These are phyloP conservation scores for Solanum medicagineum DNA, from an alignment of 257 asterid genomes.

Conservation along the genomic window DNA sequence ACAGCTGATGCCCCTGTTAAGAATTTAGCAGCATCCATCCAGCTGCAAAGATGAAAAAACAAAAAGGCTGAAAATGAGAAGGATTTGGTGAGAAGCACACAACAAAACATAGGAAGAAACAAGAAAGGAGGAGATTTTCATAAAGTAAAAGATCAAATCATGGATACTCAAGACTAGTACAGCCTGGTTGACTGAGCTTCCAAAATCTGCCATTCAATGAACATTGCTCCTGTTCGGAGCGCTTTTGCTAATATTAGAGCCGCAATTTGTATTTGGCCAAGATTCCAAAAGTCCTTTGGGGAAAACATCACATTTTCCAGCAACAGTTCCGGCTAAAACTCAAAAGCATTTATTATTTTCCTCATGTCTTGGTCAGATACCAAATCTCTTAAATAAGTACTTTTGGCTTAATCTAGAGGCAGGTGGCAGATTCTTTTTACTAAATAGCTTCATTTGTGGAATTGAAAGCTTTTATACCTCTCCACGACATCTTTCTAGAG, in stretches of 20 bases:
- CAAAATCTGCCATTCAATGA: background rate
- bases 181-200: background rate
- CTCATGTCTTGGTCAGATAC: background rate
- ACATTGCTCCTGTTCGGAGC: too few species aligned
- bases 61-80: background rate
- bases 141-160: background rate
- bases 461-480: background rate
- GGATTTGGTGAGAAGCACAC: background rate
- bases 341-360: background rate
- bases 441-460: background rate
- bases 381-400: background rate
- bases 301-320: background rate
- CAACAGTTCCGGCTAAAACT: background rate
- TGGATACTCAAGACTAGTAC: background rate
- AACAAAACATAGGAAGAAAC: background rate
- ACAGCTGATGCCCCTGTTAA: slow-evolving; percentile 93
- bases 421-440: background rate
- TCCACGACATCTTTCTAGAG: background rate
- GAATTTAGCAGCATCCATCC: slow-evolving; percentile 94
- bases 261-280: background rate
- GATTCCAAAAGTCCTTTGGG: background rate
- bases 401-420: background rate
- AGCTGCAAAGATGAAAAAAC: slow-evolving; percentile 19
- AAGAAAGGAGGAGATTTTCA: background rate
- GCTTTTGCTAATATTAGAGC: background rate